These are phyloP conservation scores for Ceratocystis albifundus DNA, from an alignment of 2,329 filamentous ascomycete genomes.

Conservation along the genomic window DNA sequence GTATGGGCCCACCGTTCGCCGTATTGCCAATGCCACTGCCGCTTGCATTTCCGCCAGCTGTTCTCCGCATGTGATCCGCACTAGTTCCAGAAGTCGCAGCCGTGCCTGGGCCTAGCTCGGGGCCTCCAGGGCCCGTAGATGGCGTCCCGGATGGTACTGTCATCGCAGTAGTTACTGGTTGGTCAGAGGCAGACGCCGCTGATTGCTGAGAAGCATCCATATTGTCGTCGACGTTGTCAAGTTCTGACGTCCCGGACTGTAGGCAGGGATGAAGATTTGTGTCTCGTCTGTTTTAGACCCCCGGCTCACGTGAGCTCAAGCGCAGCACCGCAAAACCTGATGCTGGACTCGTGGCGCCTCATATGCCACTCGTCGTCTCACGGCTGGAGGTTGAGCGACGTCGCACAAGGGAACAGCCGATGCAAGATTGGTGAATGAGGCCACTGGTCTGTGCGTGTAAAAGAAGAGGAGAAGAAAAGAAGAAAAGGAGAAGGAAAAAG, in stretches of 20 bases:
- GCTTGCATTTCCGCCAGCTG: conserved; percentile 12
- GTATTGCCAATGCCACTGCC: conserved; percentile 21
- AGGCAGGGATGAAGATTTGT: not conserved
- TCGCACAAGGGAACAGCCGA: conserved; percentile 3
- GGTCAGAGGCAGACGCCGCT: not conserved
- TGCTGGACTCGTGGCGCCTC: not conserved
- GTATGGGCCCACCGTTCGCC: not conserved
- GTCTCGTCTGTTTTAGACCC: not conserved
- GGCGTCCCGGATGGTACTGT: not conserved
- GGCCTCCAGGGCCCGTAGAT: not conserved
- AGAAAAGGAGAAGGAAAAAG: not conserved
- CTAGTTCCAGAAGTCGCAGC: not conserved
- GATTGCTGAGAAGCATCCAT: conserved; percentile 12
- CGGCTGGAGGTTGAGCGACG: conserved; percentile 4
- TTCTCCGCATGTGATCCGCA: not conserved
- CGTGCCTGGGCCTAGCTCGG: not conserved
- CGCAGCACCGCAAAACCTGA: not conserved
- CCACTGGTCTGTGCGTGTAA: conserved; percentile 8
- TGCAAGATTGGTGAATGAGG: not conserved
- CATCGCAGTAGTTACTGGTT: not conserved
- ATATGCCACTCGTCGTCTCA: conserved; percentile 10
- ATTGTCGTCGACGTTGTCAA: not conserved
- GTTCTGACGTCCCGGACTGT: not conserved
- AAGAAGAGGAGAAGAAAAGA: not conserved
- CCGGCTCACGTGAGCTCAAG: not conserved